These are phyloP conservation scores for Fistulinella prunicolor DNA, from an alignment of 768 basidiomycete species.

Conservation along the genomic window DNA sequence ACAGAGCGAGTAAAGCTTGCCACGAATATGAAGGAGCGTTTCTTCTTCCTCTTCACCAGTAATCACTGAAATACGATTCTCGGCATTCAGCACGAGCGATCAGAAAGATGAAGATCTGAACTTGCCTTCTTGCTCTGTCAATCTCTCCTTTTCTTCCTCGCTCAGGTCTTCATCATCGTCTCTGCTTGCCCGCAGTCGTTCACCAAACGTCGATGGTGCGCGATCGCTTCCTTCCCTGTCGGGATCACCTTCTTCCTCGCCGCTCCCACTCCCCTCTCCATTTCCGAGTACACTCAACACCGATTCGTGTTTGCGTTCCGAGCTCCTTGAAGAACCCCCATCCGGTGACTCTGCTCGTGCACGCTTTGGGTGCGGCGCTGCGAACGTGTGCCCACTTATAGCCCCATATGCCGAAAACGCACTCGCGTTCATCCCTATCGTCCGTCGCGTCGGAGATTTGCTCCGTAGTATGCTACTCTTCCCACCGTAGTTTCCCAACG, in stretches of 20 bases:
- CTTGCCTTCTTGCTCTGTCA: slow-evolving; percentile 71
- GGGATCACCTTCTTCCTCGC: slow-evolving; percentile 44
- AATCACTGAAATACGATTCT: slow-evolving; percentile 40
- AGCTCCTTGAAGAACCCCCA: slow-evolving; percentile 41
- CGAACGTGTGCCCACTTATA: slow-evolving; percentile 42
- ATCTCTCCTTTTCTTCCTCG: slow-evolving; percentile 39
- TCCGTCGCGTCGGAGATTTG: slow-evolving; percentile 55
- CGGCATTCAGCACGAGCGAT: not conserved
- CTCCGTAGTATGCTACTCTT: slow-evolving; percentile 35
- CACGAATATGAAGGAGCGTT: slow-evolving; percentile 71
- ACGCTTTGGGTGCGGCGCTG: slow-evolving; percentile 48
- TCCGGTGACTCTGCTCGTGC: slow-evolving; percentile 51
- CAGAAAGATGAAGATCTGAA: not conserved
- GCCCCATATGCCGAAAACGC: slow-evolving; percentile 64
- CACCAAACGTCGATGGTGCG: slow-evolving; percentile 52
- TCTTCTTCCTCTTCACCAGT: slow-evolving; percentile 86
- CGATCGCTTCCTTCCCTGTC: slow-evolving; percentile 31
- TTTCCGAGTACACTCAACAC: slow-evolving; percentile 33
- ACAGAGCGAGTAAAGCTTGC: slow-evolving; percentile 66
- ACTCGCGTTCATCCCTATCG: slow-evolving; percentile 38
- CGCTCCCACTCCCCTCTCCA: slow-evolving; percentile 35
- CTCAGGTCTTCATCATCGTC: slow-evolving; percentile 54
- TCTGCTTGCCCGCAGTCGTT: slow-evolving; percentile 59
- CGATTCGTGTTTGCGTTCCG: slow-evolving; percentile 38
- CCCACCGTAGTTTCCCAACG: slow-evolving; percentile 31